Evolutionary conservation across 192 early-diverging fungal species (phyloP).

Genomic region (Spizellomyces sp.): DNA sequence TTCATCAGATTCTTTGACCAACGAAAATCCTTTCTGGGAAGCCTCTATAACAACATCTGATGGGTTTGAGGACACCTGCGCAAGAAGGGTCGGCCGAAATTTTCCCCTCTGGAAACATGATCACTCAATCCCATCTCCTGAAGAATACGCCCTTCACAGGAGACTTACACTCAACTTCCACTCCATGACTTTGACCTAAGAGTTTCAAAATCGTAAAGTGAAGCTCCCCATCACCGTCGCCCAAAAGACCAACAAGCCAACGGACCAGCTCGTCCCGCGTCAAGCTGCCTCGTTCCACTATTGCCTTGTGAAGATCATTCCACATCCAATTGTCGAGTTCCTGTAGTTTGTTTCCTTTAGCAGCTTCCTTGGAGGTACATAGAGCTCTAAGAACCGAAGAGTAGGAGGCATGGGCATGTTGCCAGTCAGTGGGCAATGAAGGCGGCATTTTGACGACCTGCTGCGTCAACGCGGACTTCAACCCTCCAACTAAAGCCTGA

Average conservation of each 20-base stretch:
- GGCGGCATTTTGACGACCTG: too few species aligned
- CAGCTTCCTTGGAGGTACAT: slow-evolving; percentile 12
- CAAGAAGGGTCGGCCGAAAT: slow-evolving; percentile 16
- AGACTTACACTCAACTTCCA: slow-evolving; percentile 21
- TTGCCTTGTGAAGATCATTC: slow-evolving; percentile 3
- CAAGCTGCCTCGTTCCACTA: neutral
- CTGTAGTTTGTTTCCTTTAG: slow-evolving; percentile 10
- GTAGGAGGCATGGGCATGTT: neutral
- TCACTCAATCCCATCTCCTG: neutral
- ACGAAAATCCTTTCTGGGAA: slow-evolving; percentile 5
- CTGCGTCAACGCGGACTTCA: too few species aligned
- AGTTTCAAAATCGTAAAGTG: neutral
- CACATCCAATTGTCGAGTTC: slow-evolving; percentile 23
- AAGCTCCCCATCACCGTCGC: neutral
- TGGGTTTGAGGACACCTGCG: slow-evolving; percentile 10
- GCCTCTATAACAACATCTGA: neutral
- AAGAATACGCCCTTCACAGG: neutral
- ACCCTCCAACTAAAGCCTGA: too few species aligned
- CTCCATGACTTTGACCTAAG: neutral
- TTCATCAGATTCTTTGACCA: neutral
- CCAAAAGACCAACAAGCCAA: neutral
- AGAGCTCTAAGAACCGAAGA: neutral
- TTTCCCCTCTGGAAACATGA: slow-evolving; percentile 8
- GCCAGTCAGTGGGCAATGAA: too few species aligned
- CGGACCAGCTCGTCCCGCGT: slow-evolving; percentile 1